Conservation (phyloP, 116 monocot species). For the Phalaenopsis hybrid region DNA sequence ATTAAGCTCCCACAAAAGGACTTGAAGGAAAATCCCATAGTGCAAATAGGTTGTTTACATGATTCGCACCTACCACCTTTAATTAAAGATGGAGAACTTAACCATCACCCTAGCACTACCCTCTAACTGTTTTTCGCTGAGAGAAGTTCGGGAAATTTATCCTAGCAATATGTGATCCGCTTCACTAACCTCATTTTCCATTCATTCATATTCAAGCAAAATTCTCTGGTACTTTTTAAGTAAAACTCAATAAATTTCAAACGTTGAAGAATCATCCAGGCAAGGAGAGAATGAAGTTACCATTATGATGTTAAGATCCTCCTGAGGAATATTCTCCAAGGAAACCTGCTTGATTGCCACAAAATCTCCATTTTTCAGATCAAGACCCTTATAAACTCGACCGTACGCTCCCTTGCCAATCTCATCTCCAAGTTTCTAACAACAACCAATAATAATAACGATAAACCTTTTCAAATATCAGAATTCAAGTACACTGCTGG, state of each 20-base stretch:
- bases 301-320: conserved; percentile 99
- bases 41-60: neutral
- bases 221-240: neutral
- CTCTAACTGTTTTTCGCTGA: neutral
- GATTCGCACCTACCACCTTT: neutral
- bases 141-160: neutral
- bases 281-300: conserved; percentile 13
- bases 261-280: neutral
- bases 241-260: neutral
- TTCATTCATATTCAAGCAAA: neutral
- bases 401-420: conserved; percentile 99
- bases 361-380: conserved; percentile 94
- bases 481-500: conserved; percentile 1
- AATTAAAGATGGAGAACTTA: neutral
- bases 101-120: neutral
- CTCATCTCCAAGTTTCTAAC: conserved; percentile 96
- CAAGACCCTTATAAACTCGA: conserved; percentile 89
- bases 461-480: neutral
- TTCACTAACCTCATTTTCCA: neutral
- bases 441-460: neutral
- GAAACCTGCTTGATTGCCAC: conserved; percentile 99
- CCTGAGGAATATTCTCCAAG: conserved; percentile 90
- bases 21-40: neutral
- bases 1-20: no score
- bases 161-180: neutral